A percentile compares a stretch with the other conserved stretches of the same genome.
phyloP scores from a whole-genome alignment of 306 rosid species.

The Neltuma alba region DNA sequence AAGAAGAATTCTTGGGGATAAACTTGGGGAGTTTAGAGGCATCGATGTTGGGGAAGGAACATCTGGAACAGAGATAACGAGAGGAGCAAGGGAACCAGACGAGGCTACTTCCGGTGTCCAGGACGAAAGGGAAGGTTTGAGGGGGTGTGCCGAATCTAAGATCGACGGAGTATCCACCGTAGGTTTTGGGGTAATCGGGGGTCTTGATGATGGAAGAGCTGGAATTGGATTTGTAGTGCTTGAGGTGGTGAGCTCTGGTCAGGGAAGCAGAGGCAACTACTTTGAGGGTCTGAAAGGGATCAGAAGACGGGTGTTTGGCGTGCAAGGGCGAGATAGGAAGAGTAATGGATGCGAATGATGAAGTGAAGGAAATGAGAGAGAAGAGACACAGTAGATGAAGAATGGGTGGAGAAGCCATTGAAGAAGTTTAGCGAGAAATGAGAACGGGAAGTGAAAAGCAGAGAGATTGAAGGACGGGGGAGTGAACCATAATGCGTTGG shows the following conservation, averaged over 20 bases:
- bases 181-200: slow-evolving; percentile 57
- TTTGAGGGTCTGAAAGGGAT: slow-evolving; percentile 54
- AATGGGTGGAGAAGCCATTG: slow-evolving; percentile 36
- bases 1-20: slow-evolving; percentile 65
- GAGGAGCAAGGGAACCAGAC: slow-evolving; percentile 92
- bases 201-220: slow-evolving; percentile 30
- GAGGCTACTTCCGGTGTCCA: slow-evolving; percentile 92
- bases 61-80: slow-evolving; percentile 66
- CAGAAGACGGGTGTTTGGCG: slow-evolving; percentile 46
- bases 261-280: slow-evolving; percentile 59
- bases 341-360: slow-evolving; percentile 44
- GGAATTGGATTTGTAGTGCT: slow-evolving; percentile 35
- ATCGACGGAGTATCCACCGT: slow-evolving; percentile 75
- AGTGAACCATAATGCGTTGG: background rate
- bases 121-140: slow-evolving; percentile 54
- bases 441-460: background rate
- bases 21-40: slow-evolving; percentile 55
- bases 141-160: slow-evolving; percentile 84
- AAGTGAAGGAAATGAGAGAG: slow-evolving; percentile 35
- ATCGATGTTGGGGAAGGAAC: slow-evolving; percentile 65
- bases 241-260: slow-evolving; percentile 76
- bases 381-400: slow-evolving; percentile 37
- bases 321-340: slow-evolving; percentile 51
- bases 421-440: background rate
- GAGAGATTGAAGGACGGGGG: background rate